Conservation (phyloP, 2,329 filamentous ascomycete genomes). For the Ceratocystis alfenasii region DNA sequence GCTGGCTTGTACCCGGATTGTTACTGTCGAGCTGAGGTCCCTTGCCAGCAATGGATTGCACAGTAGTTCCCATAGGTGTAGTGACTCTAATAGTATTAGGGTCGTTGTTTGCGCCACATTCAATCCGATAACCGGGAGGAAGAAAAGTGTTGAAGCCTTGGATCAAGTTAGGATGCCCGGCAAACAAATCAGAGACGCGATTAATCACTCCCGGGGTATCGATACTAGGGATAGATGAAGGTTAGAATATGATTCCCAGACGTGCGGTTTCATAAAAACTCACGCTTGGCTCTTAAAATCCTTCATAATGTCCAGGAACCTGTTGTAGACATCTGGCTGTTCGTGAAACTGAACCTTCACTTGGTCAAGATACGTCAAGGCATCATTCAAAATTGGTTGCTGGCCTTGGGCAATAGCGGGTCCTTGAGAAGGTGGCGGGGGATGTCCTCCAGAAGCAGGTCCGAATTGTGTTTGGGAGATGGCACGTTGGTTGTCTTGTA, state of each 20-base stretch:
- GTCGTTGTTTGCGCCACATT: conserved; percentile 86
- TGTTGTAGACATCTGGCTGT: conserved; percentile 92
- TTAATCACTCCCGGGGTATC: conserved; percentile 97
- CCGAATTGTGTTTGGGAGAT: conserved; percentile 22
- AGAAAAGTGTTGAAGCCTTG: conserved; percentile 98
- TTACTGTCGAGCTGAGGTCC: conserved; percentile 36
- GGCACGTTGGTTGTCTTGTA: conserved; percentile 33
- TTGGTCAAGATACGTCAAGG: conserved; percentile 91
- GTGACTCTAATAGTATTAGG: conserved; percentile 94
- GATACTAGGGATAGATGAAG: conserved; percentile 38
- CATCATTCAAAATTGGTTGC: conserved; percentile 45
- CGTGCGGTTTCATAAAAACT: conserved; percentile 30
- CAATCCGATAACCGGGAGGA: conserved; percentile 88
- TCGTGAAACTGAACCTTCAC: conserved; percentile 97
- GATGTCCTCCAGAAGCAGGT: conserved; percentile 25
- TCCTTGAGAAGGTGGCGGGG: conserved; percentile 29
- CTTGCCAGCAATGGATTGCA: conserved; percentile 64
- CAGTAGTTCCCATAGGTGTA: conserved; percentile 93
- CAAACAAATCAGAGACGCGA: conserved; percentile 87
- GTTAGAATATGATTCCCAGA: background rate
- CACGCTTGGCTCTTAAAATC: conserved; percentile 97
- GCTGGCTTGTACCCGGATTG: conserved; percentile 31
- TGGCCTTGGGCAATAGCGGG: conserved; percentile 34
- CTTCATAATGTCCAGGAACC: conserved; percentile 98
- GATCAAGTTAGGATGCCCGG: conserved; percentile 86